Base-by-base conservation (phyloP, 768 basidiomycete genomes). In the Strobilomyces dryophilus region DNA sequence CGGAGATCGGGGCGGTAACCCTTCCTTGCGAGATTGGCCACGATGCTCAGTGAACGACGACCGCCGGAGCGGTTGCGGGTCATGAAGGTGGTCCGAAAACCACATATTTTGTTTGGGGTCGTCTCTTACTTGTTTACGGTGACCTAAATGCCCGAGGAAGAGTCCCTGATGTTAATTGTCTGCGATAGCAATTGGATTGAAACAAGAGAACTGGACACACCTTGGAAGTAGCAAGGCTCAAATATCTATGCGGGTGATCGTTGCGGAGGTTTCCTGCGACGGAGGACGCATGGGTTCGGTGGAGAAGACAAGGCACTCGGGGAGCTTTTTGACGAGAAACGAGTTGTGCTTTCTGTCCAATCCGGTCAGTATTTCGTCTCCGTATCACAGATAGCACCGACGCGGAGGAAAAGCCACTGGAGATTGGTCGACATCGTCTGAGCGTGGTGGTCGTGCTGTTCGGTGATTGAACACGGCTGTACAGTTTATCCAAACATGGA, bases 351-450 rank as follows among this genome's bases (percentile, higher is more conserved):
- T 88, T 84, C 87, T 94, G 68, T 58, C 40, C 8, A 50, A 26
- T 32, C n/a, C 43, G 17, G 36, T 62, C 35, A 62, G 32, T 0
- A 10, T 7, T 3, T 21, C 3, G 2, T 54, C n/a, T 6, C 37
- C 24, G 7, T 36, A 15, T 12, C 21, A 45, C n/a, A 21, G 4
- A 2, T 36, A 32, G 48, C 42, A 83, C 87, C 67, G 66, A 91
- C 89, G 68, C 89, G 89, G 71, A 91, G 74, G 57, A 95, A 86
- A 70, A 93, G 85, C 93, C 93, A 95, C 77, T 94, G 82, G 73
- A 95, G 89, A 72, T 95, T 92, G 77, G 76, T 68, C 66, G 90
- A 91, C 90, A 92, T 92, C 69, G 74, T 82, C 75, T 24, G 32
- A 41, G 45, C 32, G 42, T 6, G 58, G 57, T 56, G 47, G 54